These are phyloP conservation scores for Exophiala sp. DNA, from an alignment of 2,329 filamentous ascomycete genomes.

Conservation along the genomic window DNA sequence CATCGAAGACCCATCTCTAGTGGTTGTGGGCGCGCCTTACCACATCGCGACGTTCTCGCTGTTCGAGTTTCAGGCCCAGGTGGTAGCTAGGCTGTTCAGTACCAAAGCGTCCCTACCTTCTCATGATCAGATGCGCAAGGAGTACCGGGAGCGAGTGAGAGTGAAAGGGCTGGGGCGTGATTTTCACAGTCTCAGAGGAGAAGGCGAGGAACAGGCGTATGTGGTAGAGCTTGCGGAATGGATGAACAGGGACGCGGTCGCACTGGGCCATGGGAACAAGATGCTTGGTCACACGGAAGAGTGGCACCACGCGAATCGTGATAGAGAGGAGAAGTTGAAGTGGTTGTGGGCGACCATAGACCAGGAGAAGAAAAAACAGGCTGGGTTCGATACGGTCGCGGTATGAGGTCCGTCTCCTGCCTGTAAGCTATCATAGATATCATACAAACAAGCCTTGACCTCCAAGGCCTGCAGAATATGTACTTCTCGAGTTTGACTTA, in stretches of 20 bases:
- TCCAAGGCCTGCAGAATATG: no score
- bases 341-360: slow-evolving; percentile 1
- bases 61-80: slow-evolving; percentile 67
- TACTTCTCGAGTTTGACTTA: no score
- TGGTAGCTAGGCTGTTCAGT: slow-evolving; percentile 55
- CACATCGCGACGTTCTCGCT: slow-evolving; percentile 65
- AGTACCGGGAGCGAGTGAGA: slow-evolving; percentile 31
- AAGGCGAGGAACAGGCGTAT: slow-evolving; percentile 34
- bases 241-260: slow-evolving; percentile 31
- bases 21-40: slow-evolving; percentile 63
- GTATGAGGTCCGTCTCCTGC: neutral
- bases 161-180: slow-evolving; percentile 33
- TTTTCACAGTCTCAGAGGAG: slow-evolving; percentile 38
- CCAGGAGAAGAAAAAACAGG: neutral
- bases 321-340: slow-evolving; percentile 10
- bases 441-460: no score
- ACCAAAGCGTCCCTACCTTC: slow-evolving; percentile 50
- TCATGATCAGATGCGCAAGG: slow-evolving; percentile 35
- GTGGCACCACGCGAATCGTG: slow-evolving; percentile 15
- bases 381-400: neutral
- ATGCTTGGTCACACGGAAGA: slow-evolving; percentile 20
- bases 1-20: slow-evolving; percentile 61
- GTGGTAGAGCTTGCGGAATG: slow-evolving; percentile 35
- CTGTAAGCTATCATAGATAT: no score
- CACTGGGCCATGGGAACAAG: slow-evolving; percentile 15